Evolutionary conservation across 441 rosid genomes (phyloP), one percentile per base, ranked within the genome.

Genomic region (Raphanus hybrid): DNA sequence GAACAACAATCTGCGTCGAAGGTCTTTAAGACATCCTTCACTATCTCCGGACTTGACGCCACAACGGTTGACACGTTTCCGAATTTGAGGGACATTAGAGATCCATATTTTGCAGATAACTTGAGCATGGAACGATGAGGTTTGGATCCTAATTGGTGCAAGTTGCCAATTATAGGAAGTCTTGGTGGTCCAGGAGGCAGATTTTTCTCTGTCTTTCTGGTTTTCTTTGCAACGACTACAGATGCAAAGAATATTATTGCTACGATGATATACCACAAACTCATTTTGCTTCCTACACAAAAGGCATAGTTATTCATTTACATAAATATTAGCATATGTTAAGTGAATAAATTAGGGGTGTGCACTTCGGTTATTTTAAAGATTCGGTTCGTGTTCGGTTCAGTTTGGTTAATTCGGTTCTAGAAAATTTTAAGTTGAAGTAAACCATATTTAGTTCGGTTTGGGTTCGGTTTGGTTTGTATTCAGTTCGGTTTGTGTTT

Each of bases 1-100:
- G 59, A 54, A 54, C 59, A 54, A 54, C 59, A 54, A 54, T 54
- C 59, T 54, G 59, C 59, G 59, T 54, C 59, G 59, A 54, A 54
- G 4, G 59, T 54, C 59, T 54, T 54, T 15, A 54, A 54, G 4
- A 54, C 59, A 54, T 54, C 59, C 11, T 54, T 54, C 59, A 54
- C 59, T 54, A 10, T 54, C 59, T 54, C 59, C 59, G 59, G 59
- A 54, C 59, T 54, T 16, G 59, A 54, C 4, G 59, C 59, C 59
- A 54, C 59, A 16, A 54, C 59, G 59, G 59, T 54, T 6, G 59
- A 54, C 23, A 54, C 59, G 9, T 54, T 23, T 7, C 59, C 59
- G 1, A 54, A 54, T 23, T 54, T 54, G 59, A 54, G 59, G 59
- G 59, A 54, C 59, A 54, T 54, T 54, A 54, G 23, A 54, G 59